A percentile compares a stretch with the other conserved stretches of the same genome.
Conservation (phyloP, 2,329 filamentous ascomycete species). For the Lecanosticta acicola region DNA sequence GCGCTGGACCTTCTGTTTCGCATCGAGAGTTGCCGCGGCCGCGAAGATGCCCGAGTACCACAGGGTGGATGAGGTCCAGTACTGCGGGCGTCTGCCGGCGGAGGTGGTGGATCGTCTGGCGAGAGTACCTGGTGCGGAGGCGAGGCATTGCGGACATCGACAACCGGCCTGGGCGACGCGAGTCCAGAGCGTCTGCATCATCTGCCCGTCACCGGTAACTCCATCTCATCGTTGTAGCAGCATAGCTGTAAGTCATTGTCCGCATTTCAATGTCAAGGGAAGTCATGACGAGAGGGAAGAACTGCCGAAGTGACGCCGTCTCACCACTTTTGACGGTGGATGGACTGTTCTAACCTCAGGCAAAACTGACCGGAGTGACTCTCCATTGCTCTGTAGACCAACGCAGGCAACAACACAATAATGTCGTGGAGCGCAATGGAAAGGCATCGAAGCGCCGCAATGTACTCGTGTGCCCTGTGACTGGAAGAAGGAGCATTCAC, state of each 20-base stretch:
- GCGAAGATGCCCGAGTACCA: conserved; percentile 64
- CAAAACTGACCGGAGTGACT: not conserved
- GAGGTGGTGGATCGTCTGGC: conserved; percentile 48
- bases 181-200: conserved; percentile 65
- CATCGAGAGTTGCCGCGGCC: conserved; percentile 59
- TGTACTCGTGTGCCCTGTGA: not conserved
- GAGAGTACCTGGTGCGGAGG: conserved; percentile 41
- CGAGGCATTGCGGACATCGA: conserved; percentile 58
- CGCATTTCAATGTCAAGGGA: no score
- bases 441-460: not conserved
- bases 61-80: conserved; percentile 52
- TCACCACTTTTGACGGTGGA: not conserved
- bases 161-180: conserved; percentile 58
- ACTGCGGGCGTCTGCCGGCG: conserved; percentile 48
- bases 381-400: no score
- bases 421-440: not conserved
- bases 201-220: conserved; percentile 2
- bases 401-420: no score
- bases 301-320: conserved; percentile 4
- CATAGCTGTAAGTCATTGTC: no score
- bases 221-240: no score
- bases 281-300: conserved; percentile 1
- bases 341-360: not conserved
- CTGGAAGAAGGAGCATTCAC: not conserved
- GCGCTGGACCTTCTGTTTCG: conserved; percentile 52